Percentiles rank a stretch among this genome's conserved stretches.
Conservation (phyloP, 2,329 filamentous ascomycete genomes). For the Colletotrichum sp. region DNA sequence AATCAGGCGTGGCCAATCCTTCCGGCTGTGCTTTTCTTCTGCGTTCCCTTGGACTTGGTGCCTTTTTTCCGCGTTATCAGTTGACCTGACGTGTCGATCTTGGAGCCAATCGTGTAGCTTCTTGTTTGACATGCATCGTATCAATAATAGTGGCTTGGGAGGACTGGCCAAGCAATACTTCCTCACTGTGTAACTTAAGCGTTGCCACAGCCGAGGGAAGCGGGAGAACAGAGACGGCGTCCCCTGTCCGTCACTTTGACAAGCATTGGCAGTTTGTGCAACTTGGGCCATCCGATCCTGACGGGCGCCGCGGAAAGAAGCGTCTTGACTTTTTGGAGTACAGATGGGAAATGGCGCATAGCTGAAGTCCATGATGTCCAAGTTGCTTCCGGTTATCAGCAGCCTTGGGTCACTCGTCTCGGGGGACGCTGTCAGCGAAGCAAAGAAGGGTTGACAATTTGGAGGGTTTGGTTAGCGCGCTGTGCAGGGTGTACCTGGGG, state of each 20-base stretch:
- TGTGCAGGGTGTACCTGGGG: not conserved
- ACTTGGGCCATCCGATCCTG: not conserved
- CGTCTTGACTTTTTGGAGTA: not conserved
- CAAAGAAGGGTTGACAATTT: not conserved
- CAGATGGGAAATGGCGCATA: not conserved
- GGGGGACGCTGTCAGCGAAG: not conserved
- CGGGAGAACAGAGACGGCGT: not conserved
- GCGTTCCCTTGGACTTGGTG: not conserved
- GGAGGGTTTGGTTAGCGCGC: not conserved
- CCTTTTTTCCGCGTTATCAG: not conserved
- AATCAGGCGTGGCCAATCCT: not conserved
- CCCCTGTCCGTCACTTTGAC: not conserved
- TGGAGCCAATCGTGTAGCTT: not conserved
- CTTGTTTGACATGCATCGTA: not conserved
- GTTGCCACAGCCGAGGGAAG: not conserved
- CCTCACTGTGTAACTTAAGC: not conserved
- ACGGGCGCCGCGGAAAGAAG: not conserved
- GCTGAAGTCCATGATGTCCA: not conserved
- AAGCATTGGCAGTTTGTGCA: not conserved
- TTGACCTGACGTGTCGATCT: conserved; percentile 6
- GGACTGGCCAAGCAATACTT: not conserved
- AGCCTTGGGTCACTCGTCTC: not conserved
- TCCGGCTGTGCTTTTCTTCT: not conserved
- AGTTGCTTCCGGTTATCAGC: not conserved
- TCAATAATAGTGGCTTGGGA: not conserved